Base-by-base conservation (phyloP, 352 stramenopile species). In the Phytopythium chamaehyphon region DNA sequence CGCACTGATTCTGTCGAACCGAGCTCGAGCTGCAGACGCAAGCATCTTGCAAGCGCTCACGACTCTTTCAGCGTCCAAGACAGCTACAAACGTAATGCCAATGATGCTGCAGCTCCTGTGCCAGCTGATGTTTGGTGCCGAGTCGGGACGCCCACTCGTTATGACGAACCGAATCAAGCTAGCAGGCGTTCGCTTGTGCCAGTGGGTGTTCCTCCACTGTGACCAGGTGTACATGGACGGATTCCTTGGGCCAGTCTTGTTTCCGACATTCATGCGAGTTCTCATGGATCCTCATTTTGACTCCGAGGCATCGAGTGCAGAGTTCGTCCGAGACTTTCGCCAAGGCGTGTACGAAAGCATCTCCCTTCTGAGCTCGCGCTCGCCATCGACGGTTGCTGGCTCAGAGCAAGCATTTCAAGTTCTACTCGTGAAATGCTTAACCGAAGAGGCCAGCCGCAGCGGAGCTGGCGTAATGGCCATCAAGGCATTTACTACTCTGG, bases 371-470 rank as follows among this genome's bases (percentile, higher is more conserved):
- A 69, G 63, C 14, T 54, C 40, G 4, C 55, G 83, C 37, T 54
- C 57, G 16, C 76, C 83, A 0, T 21, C 44, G 3, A 49, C 86
- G 8, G 67, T 90, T 11, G 70, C 66, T 22, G 51, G 58, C 18
- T 83, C 77, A 2, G 72, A 85, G 22, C 71, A 91, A 47, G 61
- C 74, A 7, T 93, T 93, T 26, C 79, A 93, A 57, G 68, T 86
- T n/a, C 43, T 93, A 24, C 61, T 90, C 36, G 76, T 87, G 37
- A 71, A 76, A 28, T 80, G 71, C 43, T 62, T 90, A 8, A 55
- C 69, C 0, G 76, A 88, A 59, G 76, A 88, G 58, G 66, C 73
- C 40, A 51, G 57, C 8, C 61, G 71, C 0, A 74, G 64, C 15
- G 69, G 72, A 47, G 64, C 65, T 31, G 79, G 76, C 28, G 74